These are phyloP conservation scores for Puya raimondii DNA, from an alignment of 176 grass and related monocot species.

Conservation along the genomic window DNA sequence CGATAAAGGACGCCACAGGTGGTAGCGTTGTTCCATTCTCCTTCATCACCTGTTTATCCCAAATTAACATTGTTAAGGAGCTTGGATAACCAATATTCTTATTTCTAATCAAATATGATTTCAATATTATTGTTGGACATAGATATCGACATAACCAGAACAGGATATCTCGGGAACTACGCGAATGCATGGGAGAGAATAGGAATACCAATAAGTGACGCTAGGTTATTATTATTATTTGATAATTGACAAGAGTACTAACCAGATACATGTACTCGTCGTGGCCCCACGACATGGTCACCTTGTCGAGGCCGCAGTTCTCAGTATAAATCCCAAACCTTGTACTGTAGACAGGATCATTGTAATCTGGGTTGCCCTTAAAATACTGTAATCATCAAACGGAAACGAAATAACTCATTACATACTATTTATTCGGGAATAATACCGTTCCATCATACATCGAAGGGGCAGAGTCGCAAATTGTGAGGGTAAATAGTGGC, in stretches of 20 bases:
- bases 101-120: no score
- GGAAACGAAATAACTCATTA: no score
- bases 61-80: not conserved
- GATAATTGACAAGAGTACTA: not conserved
- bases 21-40: conserved; percentile 25
- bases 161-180: not conserved
- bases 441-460: no score
- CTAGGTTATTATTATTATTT: no score
- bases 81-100: no score
- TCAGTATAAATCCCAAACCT: conserved; percentile 20
- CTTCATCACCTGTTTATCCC: conserved; percentile 27
- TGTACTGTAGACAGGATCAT: conserved; percentile 13
- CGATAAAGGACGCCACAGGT: conserved; percentile 22
- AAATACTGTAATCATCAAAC: conserved; percentile 23
- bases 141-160: not conserved
- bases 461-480: no score
- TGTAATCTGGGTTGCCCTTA: conserved; percentile 28
- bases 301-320: conserved; percentile 30
- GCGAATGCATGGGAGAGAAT: no score
- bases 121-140: not conserved
- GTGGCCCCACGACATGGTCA: conserved; percentile 34
- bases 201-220: no score
- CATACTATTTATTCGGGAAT: no score
- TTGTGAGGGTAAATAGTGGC: not conserved
- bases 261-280: conserved; percentile 38